These are phyloP conservation scores for Neostapfia colusana DNA, from an alignment of 176 grass and related monocot species.

Conservation along the genomic window DNA sequence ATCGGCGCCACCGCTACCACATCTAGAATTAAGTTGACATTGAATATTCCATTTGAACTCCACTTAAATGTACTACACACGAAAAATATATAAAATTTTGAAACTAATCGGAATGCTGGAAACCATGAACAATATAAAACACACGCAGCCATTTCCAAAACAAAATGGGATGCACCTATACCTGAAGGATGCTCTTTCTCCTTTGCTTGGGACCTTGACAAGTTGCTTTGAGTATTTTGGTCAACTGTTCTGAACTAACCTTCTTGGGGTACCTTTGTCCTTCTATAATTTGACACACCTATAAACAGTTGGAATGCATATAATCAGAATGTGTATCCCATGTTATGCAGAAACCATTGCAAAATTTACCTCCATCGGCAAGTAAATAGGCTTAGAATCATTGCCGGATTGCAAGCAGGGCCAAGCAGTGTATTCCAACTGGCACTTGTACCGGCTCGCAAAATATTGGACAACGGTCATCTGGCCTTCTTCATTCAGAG, in stretches of 20 bases:
- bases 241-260: conserved; percentile 59
- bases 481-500: conserved; percentile 37
- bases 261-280: conserved; percentile 69
- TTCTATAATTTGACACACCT: conserved; percentile 79
- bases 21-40: too few species aligned
- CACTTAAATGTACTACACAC: background rate
- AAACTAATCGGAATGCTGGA: background rate
- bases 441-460: conserved; percentile 40
- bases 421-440: conserved; percentile 45
- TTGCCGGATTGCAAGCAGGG: conserved; percentile 78
- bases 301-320: conserved; percentile 15
- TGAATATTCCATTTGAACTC: background rate
- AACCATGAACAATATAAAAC: background rate
- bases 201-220: conserved; percentile 54
- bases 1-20: too few species aligned
- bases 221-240: conserved; percentile 48
- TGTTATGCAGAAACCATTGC: conserved; percentile 9
- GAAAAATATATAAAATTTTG: background rate
- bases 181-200: conserved; percentile 51
- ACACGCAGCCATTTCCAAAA: background rate
- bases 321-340: conserved; percentile 1
- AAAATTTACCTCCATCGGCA: conserved; percentile 74
- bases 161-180: conserved; percentile 35
- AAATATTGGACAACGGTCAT: conserved; percentile 70
- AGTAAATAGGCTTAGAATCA: conserved; percentile 56